Base-by-base conservation (phyloP, 495 filamentous ascomycete species). In the Darksidea phi region DNA sequence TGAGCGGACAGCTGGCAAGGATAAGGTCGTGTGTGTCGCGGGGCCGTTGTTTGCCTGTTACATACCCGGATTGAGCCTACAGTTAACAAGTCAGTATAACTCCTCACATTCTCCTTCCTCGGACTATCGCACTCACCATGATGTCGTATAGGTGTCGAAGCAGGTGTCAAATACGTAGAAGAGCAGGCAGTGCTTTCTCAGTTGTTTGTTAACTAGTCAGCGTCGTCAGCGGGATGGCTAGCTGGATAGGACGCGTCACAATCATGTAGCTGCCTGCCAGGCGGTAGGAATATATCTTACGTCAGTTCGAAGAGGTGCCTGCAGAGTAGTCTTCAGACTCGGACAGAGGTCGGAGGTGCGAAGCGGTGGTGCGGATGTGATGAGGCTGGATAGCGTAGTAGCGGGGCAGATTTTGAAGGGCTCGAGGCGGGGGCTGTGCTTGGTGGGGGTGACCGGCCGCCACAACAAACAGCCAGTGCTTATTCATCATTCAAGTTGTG, bases 11-110 rank as follows among this genome's bases (percentile, higher is more conserved):
- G 42, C 24, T 38, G 28, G 38, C 24, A 36, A 23, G 32, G 0
- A 32, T 21, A 38, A 32, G 42, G 18, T 32, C 12, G 48, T 20
- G 24, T 13, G 45, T 36, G 37, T 24, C 24, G 48, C 57, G 17
- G 56, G 23, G 28, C 10, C 5, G 36, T 21, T 13, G 25, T 28
- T 48, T 28, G 32, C 11, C 10, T 26, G 50, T n/a, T 68, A 83
- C 82, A 73, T 77, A 87, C 84, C 84, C 84, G 74, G 84, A 86
- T 84, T 84, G 81, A 82, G 83, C 85, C 84, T 87, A 68, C 8
- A 25, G 15, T 37, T 10, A 8, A 1, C 18, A 17, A 23, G 13
- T 32, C 28, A 32, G 24, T 20, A 41, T 13, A 48, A 1, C 23
- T 7, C n/a, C 1, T 48, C 43, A 10, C 38, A 26, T 32, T 43